Evolutionary conservation across 73 alveolate species (phyloP), one percentile per base, ranked within the genome.

Genomic region (Paramecium primaurelia): DNA sequence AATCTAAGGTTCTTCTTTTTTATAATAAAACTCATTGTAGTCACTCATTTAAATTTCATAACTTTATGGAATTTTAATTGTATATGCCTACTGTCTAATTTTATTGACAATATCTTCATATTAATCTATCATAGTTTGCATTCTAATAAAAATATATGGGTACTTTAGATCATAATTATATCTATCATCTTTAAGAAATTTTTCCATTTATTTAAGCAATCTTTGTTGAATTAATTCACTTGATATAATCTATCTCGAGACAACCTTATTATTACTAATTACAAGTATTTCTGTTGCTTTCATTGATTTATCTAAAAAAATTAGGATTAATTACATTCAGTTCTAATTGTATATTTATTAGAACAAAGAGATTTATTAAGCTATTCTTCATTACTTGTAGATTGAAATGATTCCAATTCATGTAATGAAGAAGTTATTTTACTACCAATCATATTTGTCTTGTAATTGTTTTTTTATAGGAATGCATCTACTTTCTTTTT

Each of bases 321-420:
- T 54, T 1, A 54, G n/a, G 37, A 37, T 11, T 20, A 36, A 9
- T 37, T 73, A 73, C 87, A 73, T 37, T 73, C 87, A 14, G 87
- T 73, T 8, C 59, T 20, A 14, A 73, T 73, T 0, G 58, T 73
- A 18, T 73, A 73, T 34, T 73, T 73, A 36, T 73, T 73, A 12
- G 59, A 40, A 40, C 60, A 37, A 10, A 73, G 36, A 36, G 87
- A 73, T 40, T 38, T 73, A 18, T 73, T 73, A 2, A 73, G 32
- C 26, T 34, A 16, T 34, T 73, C 58, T 73, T 73, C 58, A 73
- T 73, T 40, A 37, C 9, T 73, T 1, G 20, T 38, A 9, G 87
- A 73, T 37, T 73, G 34, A 37, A 37, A 73, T 12, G 87, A 73
- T 73, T 73, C 87, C n/a, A 73, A 40, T 16, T 73, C 87, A 36